Evolutionary conservation across 257 asterid genomes (phyloP).

Genomic region (Nicotiana tabacum): DNA sequence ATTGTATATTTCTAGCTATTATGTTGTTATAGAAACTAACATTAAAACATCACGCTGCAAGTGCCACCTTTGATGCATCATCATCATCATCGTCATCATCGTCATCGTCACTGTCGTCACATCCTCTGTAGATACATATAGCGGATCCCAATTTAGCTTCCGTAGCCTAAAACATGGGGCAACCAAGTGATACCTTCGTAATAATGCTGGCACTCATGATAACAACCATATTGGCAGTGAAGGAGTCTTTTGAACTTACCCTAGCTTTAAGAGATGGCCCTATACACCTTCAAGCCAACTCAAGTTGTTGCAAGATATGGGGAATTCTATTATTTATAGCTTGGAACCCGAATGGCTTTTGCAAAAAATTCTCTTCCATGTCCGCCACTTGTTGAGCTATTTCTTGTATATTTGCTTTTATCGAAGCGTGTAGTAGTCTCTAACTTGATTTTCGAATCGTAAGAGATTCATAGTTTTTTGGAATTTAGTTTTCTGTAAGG

Average conservation of each 20-base stretch:
- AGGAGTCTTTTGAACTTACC: background rate
- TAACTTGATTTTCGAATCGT: background rate
- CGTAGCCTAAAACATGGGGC: background rate
- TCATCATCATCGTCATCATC: background rate
- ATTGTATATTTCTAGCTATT: background rate
- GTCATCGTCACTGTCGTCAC: background rate
- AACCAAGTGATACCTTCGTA: background rate
- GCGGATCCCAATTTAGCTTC: background rate
- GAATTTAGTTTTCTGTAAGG: background rate
- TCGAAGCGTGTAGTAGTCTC: background rate
- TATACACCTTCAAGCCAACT: background rate
- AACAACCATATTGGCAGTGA: background rate
- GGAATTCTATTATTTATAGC: background rate
- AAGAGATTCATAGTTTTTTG: background rate
- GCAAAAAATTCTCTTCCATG: background rate
- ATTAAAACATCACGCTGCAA: background rate
- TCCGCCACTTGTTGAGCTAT: background rate
- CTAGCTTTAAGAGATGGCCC: background rate
- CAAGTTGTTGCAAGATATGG: background rate
- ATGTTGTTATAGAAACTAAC: too few species aligned
- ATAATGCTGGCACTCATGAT: background rate
- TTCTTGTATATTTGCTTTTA: background rate
- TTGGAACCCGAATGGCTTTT: background rate
- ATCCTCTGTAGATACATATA: background rate
- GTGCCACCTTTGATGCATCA: conserved; percentile 5